A percentile compares a stretch with the other conserved stretches of the same genome.
These are phyloP conservation scores for Auriscalpium vulgare DNA, from an alignment of 768 basidiomycete genomes.

Conservation along the genomic window DNA sequence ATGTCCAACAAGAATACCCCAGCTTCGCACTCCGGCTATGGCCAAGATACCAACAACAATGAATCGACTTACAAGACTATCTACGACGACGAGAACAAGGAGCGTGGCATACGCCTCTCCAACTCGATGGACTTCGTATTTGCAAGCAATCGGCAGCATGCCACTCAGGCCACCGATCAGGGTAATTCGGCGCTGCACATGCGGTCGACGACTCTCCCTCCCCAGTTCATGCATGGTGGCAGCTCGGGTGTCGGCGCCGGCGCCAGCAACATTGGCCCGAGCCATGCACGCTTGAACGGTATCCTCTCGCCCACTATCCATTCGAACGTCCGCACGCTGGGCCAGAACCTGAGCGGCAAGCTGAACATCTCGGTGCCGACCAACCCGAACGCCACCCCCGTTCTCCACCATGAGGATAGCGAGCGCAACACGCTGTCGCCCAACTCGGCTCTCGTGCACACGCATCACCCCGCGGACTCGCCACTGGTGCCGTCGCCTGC, in stretches of 20 bases:
- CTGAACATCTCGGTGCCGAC: slow-evolving; percentile 3
- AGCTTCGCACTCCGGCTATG: background rate
- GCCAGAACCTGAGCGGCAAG: background rate
- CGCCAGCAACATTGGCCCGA: background rate
- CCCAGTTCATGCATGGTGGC: slow-evolving; percentile 12
- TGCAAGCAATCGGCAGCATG: slow-evolving; percentile 1
- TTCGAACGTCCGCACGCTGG: slow-evolving; percentile 2
- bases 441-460: slow-evolving; percentile 4
- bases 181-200: slow-evolving; percentile 12
- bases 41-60: slow-evolving; percentile 6
- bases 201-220: slow-evolving; percentile 15
- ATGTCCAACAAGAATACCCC: background rate
- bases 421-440: background rate
- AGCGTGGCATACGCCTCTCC: slow-evolving; percentile 1
- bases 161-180: slow-evolving; percentile 8
- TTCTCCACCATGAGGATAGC: slow-evolving; percentile 2
- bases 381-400: slow-evolving; percentile 1
- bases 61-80: slow-evolving; percentile 5
- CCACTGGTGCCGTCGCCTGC: slow-evolving; percentile 56
- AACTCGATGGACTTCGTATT: slow-evolving; percentile 6
- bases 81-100: slow-evolving; percentile 4
- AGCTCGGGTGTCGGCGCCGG: background rate
- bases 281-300: slow-evolving; percentile 6
- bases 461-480: slow-evolving; percentile 22
- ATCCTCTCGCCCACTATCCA: slow-evolving; percentile 13